These are phyloP conservation scores for Lodderomyces theae DNA, from an alignment of 1,139 yeast species.

Conservation along the genomic window DNA sequence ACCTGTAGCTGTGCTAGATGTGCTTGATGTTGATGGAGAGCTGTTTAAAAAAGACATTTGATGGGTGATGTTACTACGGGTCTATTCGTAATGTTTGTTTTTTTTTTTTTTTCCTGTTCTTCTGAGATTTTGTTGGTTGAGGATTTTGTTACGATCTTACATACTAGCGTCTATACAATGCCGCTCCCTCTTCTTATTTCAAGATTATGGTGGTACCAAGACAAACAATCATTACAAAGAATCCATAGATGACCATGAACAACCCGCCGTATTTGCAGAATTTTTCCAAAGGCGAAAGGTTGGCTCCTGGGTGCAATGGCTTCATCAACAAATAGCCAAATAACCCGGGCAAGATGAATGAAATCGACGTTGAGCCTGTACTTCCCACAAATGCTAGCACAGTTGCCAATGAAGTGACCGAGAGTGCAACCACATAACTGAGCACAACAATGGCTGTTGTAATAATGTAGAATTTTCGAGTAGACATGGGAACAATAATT, in stretches of 20 bases:
- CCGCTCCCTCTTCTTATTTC: neutral
- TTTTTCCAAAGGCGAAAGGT: conserved; percentile 36
- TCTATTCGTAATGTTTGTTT: neutral
- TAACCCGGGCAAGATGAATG: conserved; percentile 88
- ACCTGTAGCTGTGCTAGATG: conserved; percentile 51
- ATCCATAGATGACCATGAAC: conserved; percentile 69
- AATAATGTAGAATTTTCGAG: conserved; percentile 54
- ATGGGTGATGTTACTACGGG: neutral
- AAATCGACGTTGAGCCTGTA: conserved; percentile 91
- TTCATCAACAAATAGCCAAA: conserved; percentile 72
- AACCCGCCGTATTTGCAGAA: conserved; percentile 58
- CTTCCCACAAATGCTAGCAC: conserved; percentile 93
- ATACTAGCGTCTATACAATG: neutral
- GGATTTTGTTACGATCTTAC: neutral
- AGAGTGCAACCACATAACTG: conserved; percentile 72
- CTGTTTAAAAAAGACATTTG: conserved; percentile 30
- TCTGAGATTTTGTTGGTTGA: neutral
- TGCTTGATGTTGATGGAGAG: conserved; percentile 16
- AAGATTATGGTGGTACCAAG: conserved; percentile 68
- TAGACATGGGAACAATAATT: conserved; percentile 49
- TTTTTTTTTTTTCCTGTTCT: conserved; percentile 1
- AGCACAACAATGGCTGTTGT: conserved; percentile 61
- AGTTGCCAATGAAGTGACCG: conserved; percentile 76
- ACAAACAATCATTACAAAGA: conserved; percentile 74
- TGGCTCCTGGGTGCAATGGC: conserved; percentile 29